Evolutionary conservation across 2,329 filamentous ascomycete genomes (phyloP).

Genomic region (Colletotrichum trifolii): DNA sequence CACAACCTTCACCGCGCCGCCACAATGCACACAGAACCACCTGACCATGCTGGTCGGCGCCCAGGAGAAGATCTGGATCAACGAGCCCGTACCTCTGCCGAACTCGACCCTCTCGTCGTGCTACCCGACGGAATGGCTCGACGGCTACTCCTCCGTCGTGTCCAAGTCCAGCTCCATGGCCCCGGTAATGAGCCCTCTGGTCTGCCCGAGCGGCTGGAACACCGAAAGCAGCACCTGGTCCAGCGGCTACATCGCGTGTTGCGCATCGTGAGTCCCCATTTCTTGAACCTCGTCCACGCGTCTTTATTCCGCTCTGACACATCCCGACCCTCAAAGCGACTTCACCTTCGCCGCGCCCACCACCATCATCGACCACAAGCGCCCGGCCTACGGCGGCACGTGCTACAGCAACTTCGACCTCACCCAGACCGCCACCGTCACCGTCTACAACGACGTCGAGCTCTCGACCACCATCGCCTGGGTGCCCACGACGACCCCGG

Average conservation of each 20-base stretch:
- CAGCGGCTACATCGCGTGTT: conserved; percentile 31
- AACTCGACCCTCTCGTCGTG: conserved; percentile 29
- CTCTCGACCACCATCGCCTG: conserved; percentile 32
- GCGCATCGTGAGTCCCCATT: conserved; percentile 14
- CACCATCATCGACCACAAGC: conserved; percentile 16
- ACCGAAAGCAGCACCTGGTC: conserved; percentile 32
- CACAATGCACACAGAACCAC: conserved; percentile 28
- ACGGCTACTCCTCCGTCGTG: conserved; percentile 25
- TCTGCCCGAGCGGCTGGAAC: conserved; percentile 31
- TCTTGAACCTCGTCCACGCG: too few species aligned
- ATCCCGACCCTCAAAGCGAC: not conserved
- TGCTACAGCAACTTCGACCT: conserved; percentile 34
- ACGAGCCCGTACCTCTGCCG: conserved; percentile 30
- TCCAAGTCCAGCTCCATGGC: conserved; percentile 32
- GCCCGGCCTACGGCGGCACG: conserved; percentile 32
- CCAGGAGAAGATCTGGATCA: conserved; percentile 35
- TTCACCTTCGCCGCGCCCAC: conserved; percentile 30
- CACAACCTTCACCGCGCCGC: conserved; percentile 32
- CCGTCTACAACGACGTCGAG: conserved; percentile 27
- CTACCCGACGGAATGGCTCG: conserved; percentile 29
- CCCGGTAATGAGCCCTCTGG: conserved; percentile 29
- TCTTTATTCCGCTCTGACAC: not conserved
- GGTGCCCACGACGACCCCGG: conserved; percentile 27
- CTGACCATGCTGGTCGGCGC: conserved; percentile 34
- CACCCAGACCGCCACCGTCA: conserved; percentile 31